Conservation (phyloP, 768 basidiomycete species). For the Leccinum rimulosum region DNA sequence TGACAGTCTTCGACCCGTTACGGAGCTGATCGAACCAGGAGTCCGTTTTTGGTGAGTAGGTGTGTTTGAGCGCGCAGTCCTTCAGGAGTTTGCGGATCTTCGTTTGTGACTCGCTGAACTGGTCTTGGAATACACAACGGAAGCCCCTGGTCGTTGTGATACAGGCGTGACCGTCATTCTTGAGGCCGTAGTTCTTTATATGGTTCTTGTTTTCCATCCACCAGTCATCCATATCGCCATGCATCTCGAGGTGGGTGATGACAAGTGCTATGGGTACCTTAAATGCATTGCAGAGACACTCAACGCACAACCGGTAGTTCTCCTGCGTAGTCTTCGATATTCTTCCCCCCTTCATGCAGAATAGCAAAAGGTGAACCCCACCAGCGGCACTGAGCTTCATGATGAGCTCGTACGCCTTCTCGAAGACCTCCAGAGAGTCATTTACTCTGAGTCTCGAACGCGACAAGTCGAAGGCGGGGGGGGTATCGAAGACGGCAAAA, state of each 20-base stretch:
- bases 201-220: slow-evolving; percentile 26
- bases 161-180: slow-evolving; percentile 30
- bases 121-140: slow-evolving; percentile 4
- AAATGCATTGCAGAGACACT: slow-evolving; percentile 35
- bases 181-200: slow-evolving; percentile 25
- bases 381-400: slow-evolving; percentile 22
- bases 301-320: slow-evolving; percentile 40
- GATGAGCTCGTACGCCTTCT: slow-evolving; percentile 33
- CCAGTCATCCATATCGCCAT: slow-evolving; percentile 32
- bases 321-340: slow-evolving; percentile 34
- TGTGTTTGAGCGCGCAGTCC: slow-evolving; percentile 11
- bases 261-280: slow-evolving; percentile 38
- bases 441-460: slow-evolving; percentile 5
- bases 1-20: slow-evolving; percentile 11
- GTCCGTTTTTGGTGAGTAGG: slow-evolving; percentile 13
- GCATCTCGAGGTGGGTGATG: slow-evolving; percentile 38
- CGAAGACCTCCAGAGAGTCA: slow-evolving; percentile 26
- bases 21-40: slow-evolving; percentile 17
- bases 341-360: slow-evolving; percentile 38
- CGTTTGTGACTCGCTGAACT: slow-evolving; percentile 21
- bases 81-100: slow-evolving; percentile 21
- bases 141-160: slow-evolving; percentile 25
- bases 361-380: slow-evolving; percentile 43
- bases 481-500: slow-evolving; percentile 32
- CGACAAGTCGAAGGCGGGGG: too few species aligned